A percentile compares a stretch with the other conserved stretches of the same genome.
Conservation (phyloP, 2,329 filamentous ascomycete genomes). For the Aureobasidium sp. region DNA sequence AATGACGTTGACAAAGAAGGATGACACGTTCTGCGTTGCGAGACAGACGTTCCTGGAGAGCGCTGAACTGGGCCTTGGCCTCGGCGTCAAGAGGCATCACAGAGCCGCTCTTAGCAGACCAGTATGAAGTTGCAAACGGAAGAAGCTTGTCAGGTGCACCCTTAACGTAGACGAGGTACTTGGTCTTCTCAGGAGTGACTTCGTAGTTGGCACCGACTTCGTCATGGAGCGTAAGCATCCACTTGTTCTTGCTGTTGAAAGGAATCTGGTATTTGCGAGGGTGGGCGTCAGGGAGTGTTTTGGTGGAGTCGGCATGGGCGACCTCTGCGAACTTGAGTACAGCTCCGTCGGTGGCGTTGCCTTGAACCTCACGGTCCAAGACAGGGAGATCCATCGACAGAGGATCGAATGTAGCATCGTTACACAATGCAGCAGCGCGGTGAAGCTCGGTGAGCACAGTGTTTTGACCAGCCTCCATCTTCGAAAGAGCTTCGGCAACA, state of each 20-base stretch:
- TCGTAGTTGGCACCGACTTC: background rate
- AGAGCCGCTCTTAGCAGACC: slow-evolving; percentile 25
- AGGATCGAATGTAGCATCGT: slow-evolving; percentile 39
- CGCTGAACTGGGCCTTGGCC: slow-evolving; percentile 30
- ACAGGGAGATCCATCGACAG: slow-evolving; percentile 32
- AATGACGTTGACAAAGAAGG: slow-evolving; percentile 36
- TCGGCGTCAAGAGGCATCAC: slow-evolving; percentile 32
- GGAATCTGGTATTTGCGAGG: slow-evolving; percentile 37
- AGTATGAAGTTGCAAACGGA: slow-evolving; percentile 21
- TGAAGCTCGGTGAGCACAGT: slow-evolving; percentile 22
- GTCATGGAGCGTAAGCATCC: slow-evolving; percentile 37
- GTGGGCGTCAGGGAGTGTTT: slow-evolving; percentile 15
- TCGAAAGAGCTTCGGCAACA: slow-evolving; percentile 18
- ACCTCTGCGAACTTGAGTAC: slow-evolving; percentile 36
- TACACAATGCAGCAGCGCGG: slow-evolving; percentile 34
- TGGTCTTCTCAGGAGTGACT: slow-evolving; percentile 16
- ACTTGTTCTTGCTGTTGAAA: slow-evolving; percentile 48
- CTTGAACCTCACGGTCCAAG: slow-evolving; percentile 32
- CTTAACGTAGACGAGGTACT: slow-evolving; percentile 24
- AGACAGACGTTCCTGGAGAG: slow-evolving; percentile 37
- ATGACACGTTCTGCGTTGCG: slow-evolving; percentile 40
- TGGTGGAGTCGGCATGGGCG: slow-evolving; percentile 16
- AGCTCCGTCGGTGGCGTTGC: slow-evolving; percentile 40
- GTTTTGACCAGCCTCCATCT: slow-evolving; percentile 23
- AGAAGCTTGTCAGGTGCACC: slow-evolving; percentile 25